Evolutionary conservation across 768 basidiomycete species (phyloP).

Genomic region (Rhizopogon vinicolor): DNA sequence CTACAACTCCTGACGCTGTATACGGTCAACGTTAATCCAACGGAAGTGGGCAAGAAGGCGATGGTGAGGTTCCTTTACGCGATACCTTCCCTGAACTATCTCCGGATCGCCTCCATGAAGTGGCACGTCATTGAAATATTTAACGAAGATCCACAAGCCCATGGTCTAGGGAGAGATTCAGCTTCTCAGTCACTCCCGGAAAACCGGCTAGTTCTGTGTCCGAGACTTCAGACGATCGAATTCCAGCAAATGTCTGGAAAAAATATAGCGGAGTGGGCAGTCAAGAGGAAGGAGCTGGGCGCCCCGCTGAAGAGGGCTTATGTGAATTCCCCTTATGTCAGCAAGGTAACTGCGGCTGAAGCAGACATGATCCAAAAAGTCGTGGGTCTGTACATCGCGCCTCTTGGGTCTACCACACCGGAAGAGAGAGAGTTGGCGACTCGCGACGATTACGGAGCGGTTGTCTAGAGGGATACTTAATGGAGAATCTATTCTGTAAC

Average conservation of each 20-base stretch:
- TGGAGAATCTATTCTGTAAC: background rate
- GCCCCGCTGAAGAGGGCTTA: slow-evolving; percentile 50
- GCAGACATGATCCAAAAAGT: background rate
- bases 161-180: slow-evolving; percentile 7
- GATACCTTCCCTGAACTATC: slow-evolving; percentile 50
- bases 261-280: slow-evolving; percentile 32
- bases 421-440: slow-evolving; percentile 38
- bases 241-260: slow-evolving; percentile 32
- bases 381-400: slow-evolving; percentile 20
- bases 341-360: slow-evolving; percentile 20
- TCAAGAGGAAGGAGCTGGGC: slow-evolving; percentile 32
- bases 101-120: slow-evolving; percentile 44
- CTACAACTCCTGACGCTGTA: slow-evolving; percentile 53
- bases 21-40: slow-evolving; percentile 32
- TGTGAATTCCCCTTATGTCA: slow-evolving; percentile 29
- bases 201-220: slow-evolving; percentile 31
- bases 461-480: background rate
- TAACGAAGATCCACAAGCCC: slow-evolving; percentile 32
- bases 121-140: slow-evolving; percentile 44
- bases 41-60: slow-evolving; percentile 16
- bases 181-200: slow-evolving; percentile 3
- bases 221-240: slow-evolving; percentile 43
- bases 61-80: slow-evolving; percentile 51
- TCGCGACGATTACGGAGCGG: slow-evolving; percentile 3
- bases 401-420: slow-evolving; percentile 36